Percentiles rank a stretch among this genome's conserved stretches.
phyloP scores from a whole-genome alignment of 306 rosid species.

The Alnus rubra region DNA sequence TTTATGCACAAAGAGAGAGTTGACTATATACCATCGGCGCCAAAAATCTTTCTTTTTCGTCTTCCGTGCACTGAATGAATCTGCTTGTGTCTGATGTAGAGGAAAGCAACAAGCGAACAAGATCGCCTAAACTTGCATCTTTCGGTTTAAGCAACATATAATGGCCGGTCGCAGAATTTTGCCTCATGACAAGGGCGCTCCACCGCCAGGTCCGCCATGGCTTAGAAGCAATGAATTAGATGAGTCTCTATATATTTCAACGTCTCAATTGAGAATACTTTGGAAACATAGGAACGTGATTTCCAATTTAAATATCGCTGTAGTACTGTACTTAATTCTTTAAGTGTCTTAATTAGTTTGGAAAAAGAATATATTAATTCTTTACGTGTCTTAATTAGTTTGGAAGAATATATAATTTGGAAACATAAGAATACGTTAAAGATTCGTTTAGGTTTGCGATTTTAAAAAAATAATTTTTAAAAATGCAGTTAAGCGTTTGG shows the following conservation, averaged over 20 bases:
- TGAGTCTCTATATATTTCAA: neutral
- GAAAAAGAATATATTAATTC: too few relatives aligned
- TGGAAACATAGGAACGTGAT: neutral
- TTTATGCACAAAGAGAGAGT: conserved; percentile 43
- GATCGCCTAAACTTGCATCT: conserved; percentile 14
- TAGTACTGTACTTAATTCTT: too few relatives aligned
- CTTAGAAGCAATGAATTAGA: conserved; percentile 6
- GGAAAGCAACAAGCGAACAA: conserved; percentile 24
- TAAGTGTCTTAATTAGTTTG: too few relatives aligned
- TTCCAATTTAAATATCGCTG: neutral
- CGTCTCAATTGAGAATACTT: conserved; percentile 2
- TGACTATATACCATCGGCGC: conserved; percentile 36
- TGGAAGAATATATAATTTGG: too few relatives aligned
- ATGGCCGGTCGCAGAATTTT: conserved; percentile 8
- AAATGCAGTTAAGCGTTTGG: too few relatives aligned
- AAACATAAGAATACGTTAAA: too few relatives aligned
- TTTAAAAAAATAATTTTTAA: too few relatives aligned
- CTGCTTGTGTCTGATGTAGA: conserved; percentile 9
- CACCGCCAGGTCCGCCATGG: conserved; percentile 14
- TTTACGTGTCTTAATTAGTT: too few relatives aligned
- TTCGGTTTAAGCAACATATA: conserved; percentile 34
- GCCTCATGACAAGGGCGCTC: neutral
- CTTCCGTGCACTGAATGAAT: conserved; percentile 28
- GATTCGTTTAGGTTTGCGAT: too few relatives aligned
- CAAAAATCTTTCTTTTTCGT: conserved; percentile 8